Evolutionary conservation across 2,329 filamentous ascomycete species (phyloP).

Genomic region (Microcera coccophila): DNA sequence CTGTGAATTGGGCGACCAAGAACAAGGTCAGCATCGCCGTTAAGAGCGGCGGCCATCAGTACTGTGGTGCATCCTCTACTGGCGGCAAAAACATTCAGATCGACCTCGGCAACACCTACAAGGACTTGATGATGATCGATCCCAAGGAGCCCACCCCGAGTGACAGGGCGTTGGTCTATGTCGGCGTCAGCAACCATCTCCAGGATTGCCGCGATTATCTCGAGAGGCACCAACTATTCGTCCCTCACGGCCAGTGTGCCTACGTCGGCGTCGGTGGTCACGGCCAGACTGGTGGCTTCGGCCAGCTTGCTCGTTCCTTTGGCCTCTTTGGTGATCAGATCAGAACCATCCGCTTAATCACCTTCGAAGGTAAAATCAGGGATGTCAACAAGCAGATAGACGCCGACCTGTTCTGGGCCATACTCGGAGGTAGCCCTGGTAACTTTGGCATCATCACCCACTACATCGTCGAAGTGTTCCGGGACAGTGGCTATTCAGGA

Average conservation of each 20-base stretch:
- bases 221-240: constrained; percentile 38
- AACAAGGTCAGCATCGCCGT: constrained; percentile 42
- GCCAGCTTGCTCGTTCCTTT: constrained; percentile 45
- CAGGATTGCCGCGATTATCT: constrained; percentile 43
- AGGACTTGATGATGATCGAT: constrained; percentile 29
- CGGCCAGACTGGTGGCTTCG: constrained; percentile 46
- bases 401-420: constrained; percentile 56
- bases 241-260: constrained; percentile 45
- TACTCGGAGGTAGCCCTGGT: constrained; percentile 55
- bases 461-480: constrained; percentile 45
- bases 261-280: constrained; percentile 46
- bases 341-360: constrained; percentile 45
- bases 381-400: constrained; percentile 47
- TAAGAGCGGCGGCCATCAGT: constrained; percentile 47
- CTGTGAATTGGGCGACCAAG: constrained; percentile 39
- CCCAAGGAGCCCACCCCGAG: constrained; percentile 15
- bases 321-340: constrained; percentile 54
- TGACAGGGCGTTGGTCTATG: constrained; percentile 34
- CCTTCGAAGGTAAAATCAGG: constrained; percentile 42
- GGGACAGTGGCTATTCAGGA: constrained; percentile 35
- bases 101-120: constrained; percentile 37
- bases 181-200: constrained; percentile 40
- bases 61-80: constrained; percentile 47
- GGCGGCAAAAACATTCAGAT: constrained; percentile 43
- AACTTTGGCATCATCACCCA: constrained; percentile 55